Evolutionary conservation across 768 basidiomycete species (phyloP), one percentile per base, ranked within the genome.

Genomic region (Crucibulum laeve): DNA sequence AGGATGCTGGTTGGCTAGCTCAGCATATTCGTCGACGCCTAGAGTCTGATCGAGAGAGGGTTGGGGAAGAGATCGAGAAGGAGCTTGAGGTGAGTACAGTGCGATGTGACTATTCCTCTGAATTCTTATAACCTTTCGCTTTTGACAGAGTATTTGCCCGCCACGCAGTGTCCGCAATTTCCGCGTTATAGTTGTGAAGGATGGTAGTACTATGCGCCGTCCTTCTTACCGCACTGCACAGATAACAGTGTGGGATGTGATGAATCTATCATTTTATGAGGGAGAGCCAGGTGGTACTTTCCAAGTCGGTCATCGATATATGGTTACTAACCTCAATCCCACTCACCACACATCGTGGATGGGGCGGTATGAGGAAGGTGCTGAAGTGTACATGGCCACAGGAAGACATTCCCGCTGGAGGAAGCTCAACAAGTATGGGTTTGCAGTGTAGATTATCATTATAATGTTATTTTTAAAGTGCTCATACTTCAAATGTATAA

Each of bases 241-340:
- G 57, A 51, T 97, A 42, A 93, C 86, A 0, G 75, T 94, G 3
- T 93, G 90, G 90, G 89, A 94, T 53, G 82, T 78, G 2, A 63
- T 77, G 3, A 66, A 65, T 10, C 46, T 86, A 21, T 67, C 64
- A 0, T 53, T 69, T n/a, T 65, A 66, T 18, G 83, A 86, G 48
- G 77, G 71, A 4, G 68, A 61, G n/a, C 55, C 59, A 42, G 55
- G 71, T 39, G 70, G 80, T 25, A 47, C 66, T 4, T 79, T 94
- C 48, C 62, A 68, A 34, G 71, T 73, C 23, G 86, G 88, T 1
- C 78, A 84, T 56, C 65, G 79, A 43, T 93, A 83, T 55, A 53
- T 83, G 55, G 61, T 85, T 4, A 85, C 85, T 15, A 91, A 90
- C 56, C 51, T 92, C 43, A 57, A 77, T 21, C 91, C 91, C 4